Evolutionary conservation across 768 basidiomycete genomes (phyloP), one percentile per base, ranked within the genome.

Genomic region (Termitomyces sp.): DNA sequence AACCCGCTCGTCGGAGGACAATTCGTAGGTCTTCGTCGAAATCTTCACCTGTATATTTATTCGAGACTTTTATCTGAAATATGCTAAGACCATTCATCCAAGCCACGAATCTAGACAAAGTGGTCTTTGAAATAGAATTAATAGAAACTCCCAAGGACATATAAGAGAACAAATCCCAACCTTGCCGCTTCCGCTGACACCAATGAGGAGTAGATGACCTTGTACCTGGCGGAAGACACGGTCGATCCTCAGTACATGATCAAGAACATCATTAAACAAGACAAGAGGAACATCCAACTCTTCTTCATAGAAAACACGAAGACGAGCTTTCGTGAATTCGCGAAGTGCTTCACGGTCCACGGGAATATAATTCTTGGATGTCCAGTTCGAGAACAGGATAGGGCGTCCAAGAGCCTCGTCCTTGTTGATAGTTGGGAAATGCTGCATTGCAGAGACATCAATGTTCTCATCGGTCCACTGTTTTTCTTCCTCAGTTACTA

Each of bases 21-120:
- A 86, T 92, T 43, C 97, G 87, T 46, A 99, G 79, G 70, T 99
- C 97, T 62, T 99, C 96, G 63, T 99, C 97, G 65, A 99, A 99
- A 71, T 99, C 97, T 16, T 96, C 95, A 24, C 92, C 95, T 2
- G 94, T 97, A 70, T 99, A 99, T 70, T 94, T 96, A 78, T 98
- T 99, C 24, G 96, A 98, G 4, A 98, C 97, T 70, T 98, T 98
- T 80, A 99, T 97, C 70, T 99, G 97, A 82, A 97, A 99, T 63
- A 99, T 95, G 68, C 92, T 97, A 54, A 99, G 77, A 45, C 97
- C 97, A 65, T 99, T 99, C 88, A 99, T 98, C 97, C 97, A 99
- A 0, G 97, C 97, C 28, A 99, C 97, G 70, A 99, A 99, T 48
- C 97, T 88, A 40, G 97, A 97, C 2, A 99, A 74, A 0, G 95